Percentiles rank a stretch among this genome's conserved stretches.
These are phyloP conservation scores for Letharia columbiana DNA, from an alignment of 495 filamentous ascomycete genomes.

Conservation along the genomic window DNA sequence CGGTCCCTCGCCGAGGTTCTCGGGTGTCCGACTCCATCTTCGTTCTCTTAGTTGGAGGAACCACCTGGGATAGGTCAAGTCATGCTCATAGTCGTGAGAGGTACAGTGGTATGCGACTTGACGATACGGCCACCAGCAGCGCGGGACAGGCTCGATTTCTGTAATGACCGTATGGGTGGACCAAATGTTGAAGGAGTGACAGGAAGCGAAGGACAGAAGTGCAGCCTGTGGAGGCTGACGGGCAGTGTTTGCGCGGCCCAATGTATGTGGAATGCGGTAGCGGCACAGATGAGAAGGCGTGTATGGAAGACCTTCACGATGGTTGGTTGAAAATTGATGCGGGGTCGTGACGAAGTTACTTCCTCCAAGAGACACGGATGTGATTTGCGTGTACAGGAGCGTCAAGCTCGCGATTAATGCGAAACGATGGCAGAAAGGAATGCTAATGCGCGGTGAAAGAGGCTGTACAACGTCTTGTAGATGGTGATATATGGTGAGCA, in stretches of 20 bases:
- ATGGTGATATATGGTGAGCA: background rate
- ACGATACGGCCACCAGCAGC: background rate
- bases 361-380: too few species aligned
- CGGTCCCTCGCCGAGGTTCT: conserved; percentile 6
- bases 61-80: background rate
- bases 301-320: background rate
- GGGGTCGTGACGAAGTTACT: background rate
- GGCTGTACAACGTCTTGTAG: background rate
- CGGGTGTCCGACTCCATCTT: conserved; percentile 21
- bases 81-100: conserved; percentile 1
- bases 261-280: background rate
- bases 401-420: conserved; percentile 5
- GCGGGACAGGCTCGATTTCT: background rate
- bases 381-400: background rate
- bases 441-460: background rate
- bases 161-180: conserved; percentile 1
- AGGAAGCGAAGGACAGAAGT: background rate
- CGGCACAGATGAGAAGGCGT: background rate
- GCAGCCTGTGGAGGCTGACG: background rate
- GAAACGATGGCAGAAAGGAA: background rate
- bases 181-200: background rate
- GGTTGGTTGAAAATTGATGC: background rate
- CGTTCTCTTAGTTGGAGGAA: background rate
- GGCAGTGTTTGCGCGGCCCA: background rate
- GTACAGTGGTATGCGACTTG: background rate